These are phyloP conservation scores for Leishmania arabica DNA, from an alignment of 208 protist species.

Conservation along the genomic window DNA sequence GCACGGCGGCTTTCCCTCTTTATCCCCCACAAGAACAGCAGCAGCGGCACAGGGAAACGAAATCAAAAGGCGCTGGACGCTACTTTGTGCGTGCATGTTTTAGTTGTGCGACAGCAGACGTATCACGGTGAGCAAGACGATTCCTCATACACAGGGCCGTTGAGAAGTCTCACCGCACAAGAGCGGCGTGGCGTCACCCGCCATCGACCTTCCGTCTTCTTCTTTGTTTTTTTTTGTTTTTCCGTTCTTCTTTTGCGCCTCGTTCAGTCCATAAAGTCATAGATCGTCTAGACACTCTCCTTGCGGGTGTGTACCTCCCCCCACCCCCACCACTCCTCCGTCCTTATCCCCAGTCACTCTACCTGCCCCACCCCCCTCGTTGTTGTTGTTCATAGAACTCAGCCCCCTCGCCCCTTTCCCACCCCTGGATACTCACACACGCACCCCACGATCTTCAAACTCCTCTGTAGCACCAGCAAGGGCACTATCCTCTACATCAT, in stretches of 20 bases:
- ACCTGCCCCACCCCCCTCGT: neutral
- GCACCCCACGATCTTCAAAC: neutral
- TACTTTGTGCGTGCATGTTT: neutral
- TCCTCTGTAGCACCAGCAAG: neutral
- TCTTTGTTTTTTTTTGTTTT: neutral
- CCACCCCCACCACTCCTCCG: too few relatives aligned
- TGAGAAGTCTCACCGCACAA: neutral
- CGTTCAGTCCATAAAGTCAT: neutral
- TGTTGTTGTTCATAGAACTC: neutral
- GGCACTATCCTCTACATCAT: neutral
- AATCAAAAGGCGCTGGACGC: neutral
- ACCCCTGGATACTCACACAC: neutral
- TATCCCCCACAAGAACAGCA: neutral
- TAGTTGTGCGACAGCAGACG: neutral
- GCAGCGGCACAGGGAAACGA: neutral
- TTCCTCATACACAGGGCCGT: neutral
- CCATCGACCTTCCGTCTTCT: neutral
- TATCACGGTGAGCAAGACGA: neutral
- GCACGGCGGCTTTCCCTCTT: neutral
- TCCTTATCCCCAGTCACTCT: neutral
- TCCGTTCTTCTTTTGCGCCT: neutral
- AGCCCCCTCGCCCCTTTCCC: neutral
- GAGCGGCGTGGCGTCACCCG: neutral
- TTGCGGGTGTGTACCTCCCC: neutral
- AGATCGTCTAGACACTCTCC: neutral